Percentiles rank a stretch among this genome's conserved stretches.
phyloP scores from a whole-genome alignment of 2,329 filamentous ascomycete species.

The Exophiala sp. region DNA sequence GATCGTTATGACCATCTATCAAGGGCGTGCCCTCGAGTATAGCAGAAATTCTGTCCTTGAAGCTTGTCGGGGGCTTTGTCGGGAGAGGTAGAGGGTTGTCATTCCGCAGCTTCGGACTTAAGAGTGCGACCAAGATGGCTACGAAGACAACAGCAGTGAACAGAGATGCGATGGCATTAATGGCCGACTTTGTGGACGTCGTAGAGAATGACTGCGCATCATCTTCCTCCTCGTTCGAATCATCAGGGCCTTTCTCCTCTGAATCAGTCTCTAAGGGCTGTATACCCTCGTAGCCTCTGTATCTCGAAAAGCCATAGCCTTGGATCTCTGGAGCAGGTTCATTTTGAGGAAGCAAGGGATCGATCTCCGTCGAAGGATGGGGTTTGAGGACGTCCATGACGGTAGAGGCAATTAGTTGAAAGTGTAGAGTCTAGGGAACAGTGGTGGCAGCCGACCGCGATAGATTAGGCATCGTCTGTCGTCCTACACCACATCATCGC shows the following conservation, averaged over 20 bases:
- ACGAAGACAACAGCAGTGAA: slow-evolving; percentile 26
- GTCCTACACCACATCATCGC: too few relatives aligned
- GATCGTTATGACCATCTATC: slow-evolving; percentile 82
- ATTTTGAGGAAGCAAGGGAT: slow-evolving; percentile 29
- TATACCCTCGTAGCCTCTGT: slow-evolving; percentile 6
- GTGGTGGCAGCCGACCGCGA: not conserved
- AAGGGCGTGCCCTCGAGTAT: slow-evolving; percentile 48
- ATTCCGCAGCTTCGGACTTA: slow-evolving; percentile 11
- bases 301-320: slow-evolving; percentile 18
- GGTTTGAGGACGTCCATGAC: not conserved
- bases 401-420: too few relatives aligned
- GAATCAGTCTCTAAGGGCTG: slow-evolving; percentile 2
- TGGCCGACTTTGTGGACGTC: slow-evolving; percentile 14
- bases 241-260: slow-evolving; percentile 2
- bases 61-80: slow-evolving; percentile 19
- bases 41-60: slow-evolving; percentile 40
- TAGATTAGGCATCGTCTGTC: too few relatives aligned
- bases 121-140: slow-evolving; percentile 20
- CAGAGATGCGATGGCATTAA: slow-evolving; percentile 16
- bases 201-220: slow-evolving; percentile 10
- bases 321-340: slow-evolving; percentile 29
- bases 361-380: slow-evolving; percentile 19
- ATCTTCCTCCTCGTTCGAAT: slow-evolving; percentile 13
- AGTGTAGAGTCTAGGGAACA: not conserved
- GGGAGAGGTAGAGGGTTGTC: slow-evolving; percentile 7